Evolutionary conservation across 23 red algal species (phyloP).

Genomic region (Gracilaria domingensis): DNA sequence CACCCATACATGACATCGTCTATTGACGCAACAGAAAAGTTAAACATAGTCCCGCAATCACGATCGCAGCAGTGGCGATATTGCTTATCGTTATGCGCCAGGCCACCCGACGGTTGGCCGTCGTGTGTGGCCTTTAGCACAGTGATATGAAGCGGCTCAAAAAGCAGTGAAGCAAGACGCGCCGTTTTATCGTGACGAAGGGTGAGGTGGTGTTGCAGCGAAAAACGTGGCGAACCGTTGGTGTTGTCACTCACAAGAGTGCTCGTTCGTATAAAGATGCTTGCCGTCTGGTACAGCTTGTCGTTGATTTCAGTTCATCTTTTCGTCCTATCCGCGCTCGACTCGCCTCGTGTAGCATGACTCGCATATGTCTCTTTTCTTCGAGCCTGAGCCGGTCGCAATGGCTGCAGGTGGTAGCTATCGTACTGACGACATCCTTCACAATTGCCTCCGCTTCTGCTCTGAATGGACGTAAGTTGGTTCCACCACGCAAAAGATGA

Average conservation of each 20-base stretch:
- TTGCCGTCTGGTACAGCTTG: not conserved
- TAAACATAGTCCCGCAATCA: not conserved
- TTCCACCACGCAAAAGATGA: not conserved
- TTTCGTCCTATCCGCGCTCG: not conserved
- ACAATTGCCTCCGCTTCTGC: not conserved
- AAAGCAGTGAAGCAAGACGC: not conserved
- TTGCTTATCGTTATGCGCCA: not conserved
- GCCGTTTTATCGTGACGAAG: not conserved
- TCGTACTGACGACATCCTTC: not conserved
- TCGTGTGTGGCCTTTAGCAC: not conserved
- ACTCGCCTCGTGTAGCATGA: not conserved
- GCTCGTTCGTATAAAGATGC: not conserved
- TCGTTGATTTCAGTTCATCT: not conserved
- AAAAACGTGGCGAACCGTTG: not conserved
- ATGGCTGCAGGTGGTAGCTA: not conserved
- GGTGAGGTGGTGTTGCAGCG: not conserved
- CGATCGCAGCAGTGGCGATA: not conserved
- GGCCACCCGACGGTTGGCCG: not conserved
- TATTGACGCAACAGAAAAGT: not conserved
- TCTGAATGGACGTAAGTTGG: constrained; percentile 3
- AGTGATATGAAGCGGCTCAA: constrained; percentile 7
- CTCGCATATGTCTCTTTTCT: not conserved
- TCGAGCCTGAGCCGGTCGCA: not conserved
- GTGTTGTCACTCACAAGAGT: not conserved
- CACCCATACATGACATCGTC: not conserved